Base-by-base conservation (phyloP, 1,139 yeast genomes). In the Yamadazyma friedrichii region DNA sequence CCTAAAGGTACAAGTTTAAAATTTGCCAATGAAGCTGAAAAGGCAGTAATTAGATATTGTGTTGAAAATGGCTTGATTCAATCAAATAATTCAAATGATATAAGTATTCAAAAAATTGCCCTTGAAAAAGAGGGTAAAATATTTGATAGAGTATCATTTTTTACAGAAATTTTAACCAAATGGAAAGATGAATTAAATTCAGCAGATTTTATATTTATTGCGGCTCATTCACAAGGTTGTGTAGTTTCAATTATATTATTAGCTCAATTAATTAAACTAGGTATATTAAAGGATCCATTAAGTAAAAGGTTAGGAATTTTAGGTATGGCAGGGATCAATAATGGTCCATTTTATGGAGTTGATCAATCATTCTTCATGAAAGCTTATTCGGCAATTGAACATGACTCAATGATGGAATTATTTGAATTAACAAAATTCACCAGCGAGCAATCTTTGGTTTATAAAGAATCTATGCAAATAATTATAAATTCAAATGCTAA, bases 151-250 rank as follows among this genome's bases (percentile, higher is more conserved):
- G 96, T 91, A 5, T 84, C 83, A 32, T 86, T 81, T 52, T 87
- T 91, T 52, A 85, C 82, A 44, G 80, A 82, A 26, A 78, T 88
- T 35, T 70, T 93, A 59, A 67, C 70, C 50, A 82, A 82, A 58
- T 87, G 94, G 89, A 65, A 74, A 35, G 67, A 78, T 15, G 88
- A 86, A 51, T 70, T 93, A 24, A 75, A 78, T 41, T 74, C 78
- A 25, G 91, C 96, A 0, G 98, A 93, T 59, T 84, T 85, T 51
- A 79, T 93, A 9, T 88, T 84, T 58, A 77, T 93, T 49, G 96
- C 96, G 1, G 82, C 95, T 0, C 98, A 93, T 64, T 88, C 97
- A 0, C 98, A 93, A 62, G 98, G 98, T 0, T 84, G 94, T 41
- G 97, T 96, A 0, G 98, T 93, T 0, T 81, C 96, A 1, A 81